Conservation (phyloP, 169 alveolate genomes). For the Eimeria falciformis region DNA sequence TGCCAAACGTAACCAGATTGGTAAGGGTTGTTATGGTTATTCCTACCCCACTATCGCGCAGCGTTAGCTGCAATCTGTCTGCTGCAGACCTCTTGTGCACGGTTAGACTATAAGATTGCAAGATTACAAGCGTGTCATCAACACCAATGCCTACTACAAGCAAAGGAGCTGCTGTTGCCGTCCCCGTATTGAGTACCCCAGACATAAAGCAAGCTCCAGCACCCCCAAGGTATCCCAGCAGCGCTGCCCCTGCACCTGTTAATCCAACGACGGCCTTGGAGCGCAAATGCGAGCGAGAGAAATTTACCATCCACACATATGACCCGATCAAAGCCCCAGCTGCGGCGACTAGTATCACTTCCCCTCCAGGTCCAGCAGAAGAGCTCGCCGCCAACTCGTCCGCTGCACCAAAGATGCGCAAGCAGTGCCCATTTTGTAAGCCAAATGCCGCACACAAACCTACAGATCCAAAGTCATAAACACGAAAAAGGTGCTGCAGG, state of each 20-base stretch:
- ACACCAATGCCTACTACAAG: conserved; percentile 89
- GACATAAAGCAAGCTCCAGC: conserved; percentile 86
- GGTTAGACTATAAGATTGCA: conserved; percentile 86
- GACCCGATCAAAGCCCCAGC: conserved; percentile 49
- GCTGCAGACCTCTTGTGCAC: conserved; percentile 84
- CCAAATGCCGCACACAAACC: neutral
- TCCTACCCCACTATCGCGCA: conserved; percentile 87
- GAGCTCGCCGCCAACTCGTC: conserved; percentile 71
- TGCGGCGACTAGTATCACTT: conserved; percentile 52
- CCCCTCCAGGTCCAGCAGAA: conserved; percentile 69
- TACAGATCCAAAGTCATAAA: neutral
- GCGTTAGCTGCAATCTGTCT: conserved; percentile 84
- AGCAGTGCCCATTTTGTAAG: too few species aligned
- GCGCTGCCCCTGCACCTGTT: conserved; percentile 87
- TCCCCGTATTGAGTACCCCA: conserved; percentile 86
- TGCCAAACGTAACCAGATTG: conserved; percentile 85
- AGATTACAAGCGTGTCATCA: conserved; percentile 87
- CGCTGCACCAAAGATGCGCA: too few species aligned
- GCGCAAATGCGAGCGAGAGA: conserved; percentile 68
- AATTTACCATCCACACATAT: conserved; percentile 71
- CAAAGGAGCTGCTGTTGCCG: conserved; percentile 89
- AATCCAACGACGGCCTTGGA: conserved; percentile 71
- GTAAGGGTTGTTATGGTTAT: conserved; percentile 89
- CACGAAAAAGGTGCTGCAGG: too few species aligned
- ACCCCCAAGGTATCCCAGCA: conserved; percentile 86